Conservation (phyloP, 2,329 filamentous ascomycete genomes). For the Endoconidiophora polonica region DNA sequence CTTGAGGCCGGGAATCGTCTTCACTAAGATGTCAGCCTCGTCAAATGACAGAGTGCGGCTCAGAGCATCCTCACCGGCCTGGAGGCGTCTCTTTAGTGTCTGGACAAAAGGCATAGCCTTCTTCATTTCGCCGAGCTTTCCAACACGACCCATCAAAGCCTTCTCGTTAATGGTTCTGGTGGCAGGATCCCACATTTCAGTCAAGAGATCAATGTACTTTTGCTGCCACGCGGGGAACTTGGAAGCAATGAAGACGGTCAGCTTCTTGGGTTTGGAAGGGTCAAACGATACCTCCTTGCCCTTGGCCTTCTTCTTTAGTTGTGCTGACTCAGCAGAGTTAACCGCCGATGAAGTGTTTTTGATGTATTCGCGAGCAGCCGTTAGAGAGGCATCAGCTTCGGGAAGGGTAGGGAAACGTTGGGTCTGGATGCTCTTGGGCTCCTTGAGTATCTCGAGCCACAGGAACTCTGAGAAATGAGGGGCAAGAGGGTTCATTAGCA, state of each 20-base stretch:
- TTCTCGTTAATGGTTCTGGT: conserved; percentile 60
- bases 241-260: conserved; percentile 68
- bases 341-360: conserved; percentile 61
- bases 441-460: conserved; percentile 79
- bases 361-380: conserved; percentile 70
- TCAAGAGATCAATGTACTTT: conserved; percentile 69
- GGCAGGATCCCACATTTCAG: conserved; percentile 47
- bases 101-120: conserved; percentile 97
- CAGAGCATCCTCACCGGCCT: conserved; percentile 60
- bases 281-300: conserved; percentile 77
- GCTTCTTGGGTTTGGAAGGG: conserved; percentile 78
- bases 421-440: conserved; percentile 59
- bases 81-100: conserved; percentile 64
- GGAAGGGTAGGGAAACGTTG: conserved; percentile 59
- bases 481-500: conserved; percentile 67
- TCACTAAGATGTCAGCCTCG: conserved; percentile 55
- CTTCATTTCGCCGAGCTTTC: conserved; percentile 81
- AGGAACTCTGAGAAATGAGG: conserved; percentile 93
- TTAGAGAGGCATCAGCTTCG: conserved; percentile 47
- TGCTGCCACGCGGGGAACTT: conserved; percentile 83
- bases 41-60: conserved; percentile 76
- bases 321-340: conserved; percentile 66
- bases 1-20: conserved; percentile 68
- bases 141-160: conserved; percentile 58
- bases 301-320: conserved; percentile 81